Percentiles rank a stretch among this genome's conserved stretches.
phyloP scores from a whole-genome alignment of 352 stramenopile species.

The Phytopythium chamaehyphon region DNA sequence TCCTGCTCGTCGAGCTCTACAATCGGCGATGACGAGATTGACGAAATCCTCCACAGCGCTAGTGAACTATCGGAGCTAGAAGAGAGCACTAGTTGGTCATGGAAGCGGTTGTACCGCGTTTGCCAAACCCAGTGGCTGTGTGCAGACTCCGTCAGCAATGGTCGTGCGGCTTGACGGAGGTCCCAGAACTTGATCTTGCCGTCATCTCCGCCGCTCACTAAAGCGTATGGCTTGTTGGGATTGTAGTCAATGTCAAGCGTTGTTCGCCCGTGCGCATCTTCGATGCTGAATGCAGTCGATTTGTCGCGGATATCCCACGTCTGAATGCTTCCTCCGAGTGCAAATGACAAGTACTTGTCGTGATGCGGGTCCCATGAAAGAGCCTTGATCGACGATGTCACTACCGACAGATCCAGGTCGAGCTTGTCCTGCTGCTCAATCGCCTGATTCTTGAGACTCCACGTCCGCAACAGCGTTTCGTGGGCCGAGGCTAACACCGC shows the following conservation, averaged over 20 bases:
- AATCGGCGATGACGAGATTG: conserved; percentile 95
- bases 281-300: conserved; percentile 32
- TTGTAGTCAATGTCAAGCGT: conserved; percentile 95
- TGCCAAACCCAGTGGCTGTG: conserved; percentile 93
- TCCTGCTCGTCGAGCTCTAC: conserved; percentile 90
- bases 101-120: conserved; percentile 96
- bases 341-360: conserved; percentile 53
- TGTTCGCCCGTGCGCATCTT: conserved; percentile 58
- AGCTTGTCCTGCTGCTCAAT: conserved; percentile 36
- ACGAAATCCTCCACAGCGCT: conserved; percentile 95
- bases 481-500: conserved; percentile 33
- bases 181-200: conserved; percentile 98
- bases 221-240: conserved; percentile 94
- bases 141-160: conserved; percentile 85
- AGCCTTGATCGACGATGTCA: conserved; percentile 22
- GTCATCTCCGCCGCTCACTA: conserved; percentile 93
- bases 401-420: conserved; percentile 48
- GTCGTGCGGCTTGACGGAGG: conserved; percentile 69
- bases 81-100: conserved; percentile 96
- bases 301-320: conserved; percentile 72
- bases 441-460: conserved; percentile 35
- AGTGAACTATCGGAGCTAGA: conserved; percentile 91
- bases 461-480: conserved; percentile 46
- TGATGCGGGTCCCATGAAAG: conserved; percentile 87
- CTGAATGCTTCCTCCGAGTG: conserved; percentile 53